Conservation (phyloP, 2,329 filamentous ascomycete genomes). For the Lachnellula arida region DNA sequence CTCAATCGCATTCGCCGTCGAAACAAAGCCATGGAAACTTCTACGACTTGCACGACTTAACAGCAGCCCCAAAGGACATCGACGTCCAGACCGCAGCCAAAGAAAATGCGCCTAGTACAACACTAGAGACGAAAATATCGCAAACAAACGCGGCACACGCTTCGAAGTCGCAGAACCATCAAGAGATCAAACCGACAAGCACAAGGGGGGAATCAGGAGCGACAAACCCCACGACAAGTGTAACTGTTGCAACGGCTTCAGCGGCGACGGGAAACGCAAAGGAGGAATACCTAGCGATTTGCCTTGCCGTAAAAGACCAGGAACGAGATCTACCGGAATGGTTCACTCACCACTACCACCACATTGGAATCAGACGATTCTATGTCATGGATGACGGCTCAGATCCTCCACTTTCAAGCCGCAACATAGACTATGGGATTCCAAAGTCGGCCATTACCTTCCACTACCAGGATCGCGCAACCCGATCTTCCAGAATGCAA, state of each 20-base stretch:
- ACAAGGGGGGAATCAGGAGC: background rate
- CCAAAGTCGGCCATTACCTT: conserved; percentile 22
- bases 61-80: background rate
- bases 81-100: background rate
- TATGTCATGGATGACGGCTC: conserved; percentile 30
- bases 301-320: conserved; percentile 24
- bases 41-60: background rate
- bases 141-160: background rate
- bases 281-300: conserved; percentile 25
- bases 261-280: background rate
- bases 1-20: background rate
- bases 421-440: conserved; percentile 18
- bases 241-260: conserved; percentile 1
- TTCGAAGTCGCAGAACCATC: background rate
- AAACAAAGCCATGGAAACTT: background rate
- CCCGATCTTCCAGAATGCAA: conserved; percentile 14
- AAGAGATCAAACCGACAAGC: too few relatives aligned
- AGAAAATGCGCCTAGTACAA: background rate
- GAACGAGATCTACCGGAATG: conserved; percentile 22
- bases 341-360: conserved; percentile 27
- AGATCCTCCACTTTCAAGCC: conserved; percentile 19
- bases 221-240: background rate
- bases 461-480: conserved; percentile 16
- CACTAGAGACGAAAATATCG: background rate
- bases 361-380: conserved; percentile 25